A percentile compares a stretch with the other conserved stretches of the same genome.
phyloP scores from a whole-genome alignment of 2,329 filamentous ascomycete genomes.

The Aspergillus ochraceoroseus region DNA sequence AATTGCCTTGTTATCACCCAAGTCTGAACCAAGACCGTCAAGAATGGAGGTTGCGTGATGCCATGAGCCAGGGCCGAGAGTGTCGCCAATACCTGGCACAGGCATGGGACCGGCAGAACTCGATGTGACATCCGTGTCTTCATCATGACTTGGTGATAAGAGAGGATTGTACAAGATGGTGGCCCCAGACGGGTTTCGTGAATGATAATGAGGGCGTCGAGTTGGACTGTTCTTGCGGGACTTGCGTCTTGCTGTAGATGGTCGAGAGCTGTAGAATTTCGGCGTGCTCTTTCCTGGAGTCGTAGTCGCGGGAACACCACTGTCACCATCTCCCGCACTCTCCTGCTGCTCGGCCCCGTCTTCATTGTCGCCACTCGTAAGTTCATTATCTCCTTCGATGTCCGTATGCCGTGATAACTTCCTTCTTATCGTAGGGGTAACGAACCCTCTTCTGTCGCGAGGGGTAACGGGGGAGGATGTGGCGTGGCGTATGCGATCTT shows the following conservation, averaged over 20 bases:
- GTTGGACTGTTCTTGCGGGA: constrained; percentile 35
- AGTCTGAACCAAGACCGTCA: constrained; percentile 68
- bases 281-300: constrained; percentile 28
- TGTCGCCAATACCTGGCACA: constrained; percentile 52
- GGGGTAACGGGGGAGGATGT: constrained; percentile 36
- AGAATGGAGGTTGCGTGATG: constrained; percentile 60
- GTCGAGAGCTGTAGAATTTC: constrained; percentile 37
- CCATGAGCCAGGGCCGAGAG: constrained; percentile 47
- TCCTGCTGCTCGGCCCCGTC: constrained; percentile 33
- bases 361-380: constrained; percentile 74
- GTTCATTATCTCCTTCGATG: constrained; percentile 82
- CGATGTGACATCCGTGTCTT: constrained; percentile 32
- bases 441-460: constrained; percentile 28
- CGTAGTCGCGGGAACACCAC: too few species aligned
- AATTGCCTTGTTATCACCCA: constrained; percentile 59
- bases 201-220: constrained; percentile 50
- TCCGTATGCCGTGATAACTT: constrained; percentile 62
- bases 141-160: constrained; percentile 38
- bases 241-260: constrained; percentile 42
- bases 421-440: constrained; percentile 35
- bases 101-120: constrained; percentile 34
- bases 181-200: constrained; percentile 70
- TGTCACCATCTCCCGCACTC: too few species aligned
- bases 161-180: constrained; percentile 80
- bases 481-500: constrained; percentile 41